These are phyloP conservation scores for Sphaerostilbella broomeana DNA, from an alignment of 2,329 filamentous ascomycete species.

Conservation along the genomic window DNA sequence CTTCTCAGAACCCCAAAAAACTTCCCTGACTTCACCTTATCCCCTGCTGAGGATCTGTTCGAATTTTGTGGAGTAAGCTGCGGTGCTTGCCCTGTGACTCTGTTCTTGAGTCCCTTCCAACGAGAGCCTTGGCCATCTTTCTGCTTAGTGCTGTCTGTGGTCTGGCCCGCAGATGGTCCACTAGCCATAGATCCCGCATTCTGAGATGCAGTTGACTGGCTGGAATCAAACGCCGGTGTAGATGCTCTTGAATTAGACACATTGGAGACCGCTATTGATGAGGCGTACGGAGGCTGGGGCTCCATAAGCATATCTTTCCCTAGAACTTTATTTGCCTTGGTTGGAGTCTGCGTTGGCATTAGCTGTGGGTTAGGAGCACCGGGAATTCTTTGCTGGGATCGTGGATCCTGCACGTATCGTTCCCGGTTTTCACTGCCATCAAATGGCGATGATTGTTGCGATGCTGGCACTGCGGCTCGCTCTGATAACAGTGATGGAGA, in stretches of 20 bases:
- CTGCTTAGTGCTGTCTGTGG: not conserved
- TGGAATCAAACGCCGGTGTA: not conserved
- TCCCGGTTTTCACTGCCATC: no score
- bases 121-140: constrained; percentile 22
- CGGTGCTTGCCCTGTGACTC: constrained; percentile 17
- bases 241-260: constrained; percentile 1
- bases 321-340: no score
- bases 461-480: not conserved
- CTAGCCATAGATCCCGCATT: not conserved
- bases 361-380: no score
- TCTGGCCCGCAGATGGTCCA: not conserved
- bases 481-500: constrained; percentile 5
- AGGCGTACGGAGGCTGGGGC: not conserved
- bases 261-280: constrained; percentile 5
- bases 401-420: no score
- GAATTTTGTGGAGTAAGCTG: not conserved
- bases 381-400: no score
- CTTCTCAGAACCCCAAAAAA: constrained; percentile 20
- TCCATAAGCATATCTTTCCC: no score
- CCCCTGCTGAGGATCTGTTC: not conserved
- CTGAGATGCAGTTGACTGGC: not conserved
- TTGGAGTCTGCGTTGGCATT: no score
- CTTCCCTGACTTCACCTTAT: constrained; percentile 6
- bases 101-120: constrained; percentile 29
- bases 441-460: constrained; percentile 2